Percentiles rank a stretch among this genome's conserved stretches.
phyloP scores from a whole-genome alignment of 2,329 filamentous ascomycete genomes.

The Rachicladosporium sp. region DNA sequence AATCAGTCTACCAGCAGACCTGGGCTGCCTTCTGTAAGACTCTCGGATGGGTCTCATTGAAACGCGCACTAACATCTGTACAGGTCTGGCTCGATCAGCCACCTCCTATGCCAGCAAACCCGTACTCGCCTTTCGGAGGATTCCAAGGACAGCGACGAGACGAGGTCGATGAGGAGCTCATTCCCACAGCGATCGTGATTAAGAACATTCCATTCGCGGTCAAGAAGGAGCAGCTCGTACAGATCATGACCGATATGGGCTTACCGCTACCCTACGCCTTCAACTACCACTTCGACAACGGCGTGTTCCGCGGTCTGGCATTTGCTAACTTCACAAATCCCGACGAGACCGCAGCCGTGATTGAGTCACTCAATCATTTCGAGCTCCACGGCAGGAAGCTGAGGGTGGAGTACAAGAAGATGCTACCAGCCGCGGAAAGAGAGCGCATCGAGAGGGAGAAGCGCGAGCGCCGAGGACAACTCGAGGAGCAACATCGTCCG shows the following conservation, averaged over 20 bases:
- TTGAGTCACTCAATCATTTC: conserved; percentile 88
- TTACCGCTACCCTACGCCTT: conserved; percentile 94
- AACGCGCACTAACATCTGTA: conserved; percentile 11
- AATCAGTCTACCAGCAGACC: conserved; percentile 42
- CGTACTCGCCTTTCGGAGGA: conserved; percentile 30
- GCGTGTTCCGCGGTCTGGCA: conserved; percentile 86
- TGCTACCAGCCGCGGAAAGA: conserved; percentile 87
- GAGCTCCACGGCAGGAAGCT: conserved; percentile 91
- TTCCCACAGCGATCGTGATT: conserved; percentile 96
- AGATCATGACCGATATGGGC: conserved; percentile 87
- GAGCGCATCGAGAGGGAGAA: conserved; percentile 96
- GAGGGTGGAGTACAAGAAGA: conserved; percentile 98
- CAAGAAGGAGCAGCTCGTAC: conserved; percentile 87
- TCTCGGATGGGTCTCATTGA: conserved; percentile 1
- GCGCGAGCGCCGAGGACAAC: conserved; percentile 84
- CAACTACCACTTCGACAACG: conserved; percentile 98
- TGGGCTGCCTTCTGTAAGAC: conserved; percentile 62
- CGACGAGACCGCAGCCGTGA: conserved; percentile 84
- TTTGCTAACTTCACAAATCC: conserved; percentile 98
- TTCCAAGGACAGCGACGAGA: conserved; percentile 29
- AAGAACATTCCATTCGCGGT: conserved; percentile 99
- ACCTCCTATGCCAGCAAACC: conserved; percentile 32
- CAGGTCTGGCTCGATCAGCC: conserved; percentile 52
- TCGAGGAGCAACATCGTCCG: conserved; percentile 90
- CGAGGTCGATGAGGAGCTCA: conserved; percentile 69